Base-by-base conservation (phyloP, 805 yeast species). In the Yamadazyma endophytica region DNA sequence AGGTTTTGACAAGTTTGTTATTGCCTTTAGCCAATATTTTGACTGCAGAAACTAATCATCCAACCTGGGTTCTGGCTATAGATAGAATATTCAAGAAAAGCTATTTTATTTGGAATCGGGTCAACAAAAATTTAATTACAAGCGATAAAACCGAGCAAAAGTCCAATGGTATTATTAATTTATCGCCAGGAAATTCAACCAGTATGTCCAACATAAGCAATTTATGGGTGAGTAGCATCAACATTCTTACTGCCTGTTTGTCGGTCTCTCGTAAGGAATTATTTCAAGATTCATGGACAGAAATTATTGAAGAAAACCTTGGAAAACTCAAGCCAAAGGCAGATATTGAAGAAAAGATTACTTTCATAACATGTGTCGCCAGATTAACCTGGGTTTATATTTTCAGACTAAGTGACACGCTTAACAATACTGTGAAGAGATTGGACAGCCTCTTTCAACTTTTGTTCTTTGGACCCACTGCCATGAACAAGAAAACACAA, bases 21-120 rank as follows among this genome's bases (percentile, higher is more conserved):
- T 60, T 87, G 24, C 94, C 97, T 0, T 55, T 92, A 15, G 94
- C 97, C 0, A 90, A 86, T 6, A 68, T 78, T 1, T 68, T 89
- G 19, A 86, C 96, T 0, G 97, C 96, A 0, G 99, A 92, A 52
- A 89, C 87, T 1, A 90, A 92, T 49, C 95, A 90, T 53, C 98
- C 98, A 3, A 77, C 82, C 1, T 92, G 98, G 99, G 79, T 81
- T 0, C 84, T 78, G 24, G 92, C 96, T 0, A 74, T 87, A 32
- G 72, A 73, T 14, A 60, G 67, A 13, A 75, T 90, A 9, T 79
- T 73, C 52, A 56, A 65, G 11, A 74, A 70, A 35, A 64, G 71
- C 11, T 69, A 67, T 24, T 55, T 52, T 34, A 72, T 61, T 29
- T 67, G 71, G 61, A 70, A 57, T 35, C 46, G 70, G 66, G 43